Evolutionary conservation across 768 basidiomycete genomes (phyloP), one percentile per base, ranked within the genome.

Genomic region (Mycena rebaudengoi): DNA sequence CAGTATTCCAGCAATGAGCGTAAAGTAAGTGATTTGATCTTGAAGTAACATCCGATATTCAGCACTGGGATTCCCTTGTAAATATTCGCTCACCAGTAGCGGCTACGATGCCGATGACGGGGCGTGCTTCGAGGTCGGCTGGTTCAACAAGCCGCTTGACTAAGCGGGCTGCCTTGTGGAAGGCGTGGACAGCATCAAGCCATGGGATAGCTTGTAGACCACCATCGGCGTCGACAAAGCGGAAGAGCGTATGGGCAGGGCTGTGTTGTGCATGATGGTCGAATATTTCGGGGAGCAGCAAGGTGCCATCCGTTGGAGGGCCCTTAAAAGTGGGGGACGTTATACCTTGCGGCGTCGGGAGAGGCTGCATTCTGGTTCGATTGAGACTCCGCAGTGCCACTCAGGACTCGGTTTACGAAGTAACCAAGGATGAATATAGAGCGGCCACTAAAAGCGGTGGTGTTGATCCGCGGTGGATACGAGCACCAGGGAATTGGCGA

Each of bases 21-120:
- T 35, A 26, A 58, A 40, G 23, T 58, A 58, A 1, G 45, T 48
- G 45, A 46, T 58, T 6, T 58, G 56, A 25, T 58, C 56, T 58
- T 21, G 4, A 30, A n/a, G n/a, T n/a, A n/a, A 14, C 7, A 18
- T 46, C 4, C n/a, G n/a, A n/a, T n/a, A n/a, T n/a, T n/a, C n/a
- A n/a, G n/a, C n/a, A n/a, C n/a, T n/a, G n/a, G n/a, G n/a, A n/a
- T n/a, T n/a, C 14, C 3, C 3, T 12, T 28, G 8, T 28, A 29
- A 29, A 46, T 7, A 28, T 3, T 46, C 25, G 33, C 41, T 16
- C 2, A 56, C 54, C 54, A 10, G 21, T 14, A 25, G 54, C 35
- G 21, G 41, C 54, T 6, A 56, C 41, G 14, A 56, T 56, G 5
- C 32, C 54, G 13, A 56, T 25, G n/a, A 56, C 54, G 10, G 54